These are phyloP conservation scores for Xylariales sp. DNA, from an alignment of 2,329 filamentous ascomycete species.

Conservation along the genomic window DNA sequence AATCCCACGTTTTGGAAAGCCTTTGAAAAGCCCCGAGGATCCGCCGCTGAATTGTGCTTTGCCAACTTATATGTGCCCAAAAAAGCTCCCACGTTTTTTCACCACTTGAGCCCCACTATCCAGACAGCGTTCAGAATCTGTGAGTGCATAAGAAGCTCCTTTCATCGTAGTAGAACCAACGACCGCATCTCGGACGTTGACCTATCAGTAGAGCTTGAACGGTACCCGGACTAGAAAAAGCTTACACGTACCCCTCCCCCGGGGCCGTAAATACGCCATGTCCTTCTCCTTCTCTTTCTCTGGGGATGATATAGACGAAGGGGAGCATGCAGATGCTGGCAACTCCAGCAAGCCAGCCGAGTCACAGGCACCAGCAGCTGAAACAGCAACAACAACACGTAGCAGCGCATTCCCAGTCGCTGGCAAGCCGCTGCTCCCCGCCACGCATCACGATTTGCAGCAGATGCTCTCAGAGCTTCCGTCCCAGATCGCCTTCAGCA, in stretches of 20 bases:
- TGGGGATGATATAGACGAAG: conserved; percentile 60
- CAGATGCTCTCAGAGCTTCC: conserved; percentile 57
- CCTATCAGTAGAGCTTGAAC: conserved; percentile 6
- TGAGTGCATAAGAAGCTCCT: no score
- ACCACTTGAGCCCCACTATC: no score
- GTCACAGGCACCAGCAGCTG: conserved; percentile 19
- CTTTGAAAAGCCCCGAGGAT: neutral
- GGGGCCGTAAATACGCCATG: conserved; percentile 17
- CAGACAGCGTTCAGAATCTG: no score
- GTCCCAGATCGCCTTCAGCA: conserved; percentile 68
- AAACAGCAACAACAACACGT: no score
- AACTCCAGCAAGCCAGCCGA: conserved; percentile 7
- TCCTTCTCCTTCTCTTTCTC: conserved; percentile 59
- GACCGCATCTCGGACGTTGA: conserved; percentile 5
- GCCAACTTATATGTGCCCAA: conserved; percentile 1
- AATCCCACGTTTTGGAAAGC: neutral
- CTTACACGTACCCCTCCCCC: no score
- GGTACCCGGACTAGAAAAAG: no score
- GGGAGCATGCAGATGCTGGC: conserved; percentile 18
- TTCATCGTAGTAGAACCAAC: neutral
- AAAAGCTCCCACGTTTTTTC: no score
- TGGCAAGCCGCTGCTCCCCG: conserved; percentile 55
- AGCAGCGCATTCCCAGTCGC: conserved; percentile 56
- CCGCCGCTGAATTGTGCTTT: conserved; percentile 2
- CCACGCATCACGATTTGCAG: conserved; percentile 45